Conservation (phyloP, 805 yeast genomes). For the Clavispora fructus region DNA sequence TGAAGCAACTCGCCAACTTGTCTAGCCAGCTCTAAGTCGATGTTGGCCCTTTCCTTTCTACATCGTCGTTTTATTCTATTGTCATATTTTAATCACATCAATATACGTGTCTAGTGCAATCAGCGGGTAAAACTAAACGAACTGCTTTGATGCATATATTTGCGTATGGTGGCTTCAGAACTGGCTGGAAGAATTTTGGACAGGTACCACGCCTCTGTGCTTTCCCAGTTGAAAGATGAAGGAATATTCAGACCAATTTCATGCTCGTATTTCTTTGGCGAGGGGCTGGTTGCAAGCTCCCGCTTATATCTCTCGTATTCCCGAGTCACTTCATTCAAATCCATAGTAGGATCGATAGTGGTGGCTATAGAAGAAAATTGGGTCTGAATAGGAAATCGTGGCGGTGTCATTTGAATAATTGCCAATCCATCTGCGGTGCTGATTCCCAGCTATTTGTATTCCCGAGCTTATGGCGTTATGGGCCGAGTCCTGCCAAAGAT, state of each 20-base stretch:
- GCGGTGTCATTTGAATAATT: neutral
- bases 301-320: constrained; percentile 4
- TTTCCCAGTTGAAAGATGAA: neutral
- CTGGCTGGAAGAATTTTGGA: neutral
- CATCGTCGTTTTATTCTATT: neutral
- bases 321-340: constrained; percentile 5
- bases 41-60: neutral
- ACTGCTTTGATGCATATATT: neutral
- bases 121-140: neutral
- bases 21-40: constrained; percentile 11
- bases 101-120: neutral
- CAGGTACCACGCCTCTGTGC: neutral
- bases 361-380: neutral
- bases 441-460: neutral
- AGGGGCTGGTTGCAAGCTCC: neutral
- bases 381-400: too few species aligned
- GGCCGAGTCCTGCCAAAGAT: too few species aligned
- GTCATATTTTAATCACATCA: neutral
- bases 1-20: constrained; percentile 56
- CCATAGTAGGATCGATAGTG: neutral
- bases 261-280: neutral
- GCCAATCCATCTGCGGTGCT: neutral
- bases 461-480: too few species aligned
- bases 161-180: neutral
- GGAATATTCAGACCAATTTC: too few species aligned